Evolutionary conservation across 2,329 filamentous ascomycete species (phyloP), one percentile per base, ranked within the genome.

Genomic region (Cercospora sesami): DNA sequence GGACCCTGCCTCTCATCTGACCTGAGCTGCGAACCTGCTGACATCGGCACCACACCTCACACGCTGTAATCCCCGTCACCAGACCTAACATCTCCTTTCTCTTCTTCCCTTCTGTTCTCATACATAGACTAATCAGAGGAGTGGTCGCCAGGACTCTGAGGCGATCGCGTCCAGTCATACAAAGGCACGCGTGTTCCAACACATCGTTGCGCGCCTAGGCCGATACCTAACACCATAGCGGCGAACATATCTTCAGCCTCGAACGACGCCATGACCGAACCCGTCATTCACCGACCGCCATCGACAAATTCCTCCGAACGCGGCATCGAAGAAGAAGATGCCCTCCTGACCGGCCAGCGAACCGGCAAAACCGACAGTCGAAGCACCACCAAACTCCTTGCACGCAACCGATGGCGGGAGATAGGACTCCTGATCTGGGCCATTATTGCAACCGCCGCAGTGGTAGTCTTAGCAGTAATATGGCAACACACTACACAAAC

Each of bases 391-490:
- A 78, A 86, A 65, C 84, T 59, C 55, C n/a, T 58, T 8, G 60
- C 39, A n/a, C 51, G 59, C 60, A 69, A 63, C 26, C 63, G 86
- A 76, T 91, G 88, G 87, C 87, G 91, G 69, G 92, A 97, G 78
- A 79, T 91, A 63, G 86, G 90, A 26, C 82, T 96, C 70, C 94
- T 97, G 77, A 81, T 86, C 60, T 97, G 94, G 93, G 93, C 93
- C 5, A 80, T 95, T 16, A 74, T 94, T 26, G 93, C 93, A 18
- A 97, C 93, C 0, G 87, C 89, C 6, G 86, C 87, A 57, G 89
- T 96, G 62, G 88, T 97, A 72, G 82, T 96, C 33, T 85, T 97
- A 21, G 91, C 91, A 3, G 91, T 95, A n/a, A 81, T 91, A 16
- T 91, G 92, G 76, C 92, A 97, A 79, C 86, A 88, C 74, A 82